Base-by-base conservation (phyloP, 75 land plant genomes). In the Sequoia sempervirens region DNA sequence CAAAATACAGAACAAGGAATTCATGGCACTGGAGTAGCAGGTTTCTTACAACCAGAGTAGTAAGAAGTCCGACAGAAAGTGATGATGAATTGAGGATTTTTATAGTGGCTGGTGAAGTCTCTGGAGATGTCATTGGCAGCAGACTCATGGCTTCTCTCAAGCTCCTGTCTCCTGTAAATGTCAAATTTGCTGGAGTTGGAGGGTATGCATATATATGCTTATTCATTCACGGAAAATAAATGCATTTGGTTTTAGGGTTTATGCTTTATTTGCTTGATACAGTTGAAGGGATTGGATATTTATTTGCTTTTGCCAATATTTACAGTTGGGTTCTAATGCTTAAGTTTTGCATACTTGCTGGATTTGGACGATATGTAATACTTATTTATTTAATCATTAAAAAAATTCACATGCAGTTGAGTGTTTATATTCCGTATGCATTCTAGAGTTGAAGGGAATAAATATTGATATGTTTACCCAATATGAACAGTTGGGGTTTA, bases 81-180 rank as follows among this genome's bases (percentile, higher is more conserved):
- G 93, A 89, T 20, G 93, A 91, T n/a, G 93, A 94, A 80, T 83
- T 95, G 32, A 87, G 99, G 45, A 95, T 96, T n/a, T 96, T 97
- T 80, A 80, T 96, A 1, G 93, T 97, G 68, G 89, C 98, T 2
- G 99, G 99, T 50, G 98, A 97, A 88, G 94, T 95, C 69, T 95
- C 98, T 58, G 99, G 98, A 20, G 99, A 97, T 84, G 76, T 87
- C 46, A 92, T 97, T 20, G 96, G 90, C 34, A 84, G 92, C 72
- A 92, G 99, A 28, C 95, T 97, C 75, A 94, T 97, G 92, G 84
- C 89, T 11, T 91, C 98, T 58, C 84, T 97, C 70, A 89, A 89
- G 50, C 86, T 54, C 23, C 83, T 96, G 20, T 92, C 94, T 64
- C 94, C 98, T n/a, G 61, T 86, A 68, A 92, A 93, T 10, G 56